Evolutionary conservation across 1,284 basidiomycete species (phyloP).

Genomic region (Puccinia hordei): DNA sequence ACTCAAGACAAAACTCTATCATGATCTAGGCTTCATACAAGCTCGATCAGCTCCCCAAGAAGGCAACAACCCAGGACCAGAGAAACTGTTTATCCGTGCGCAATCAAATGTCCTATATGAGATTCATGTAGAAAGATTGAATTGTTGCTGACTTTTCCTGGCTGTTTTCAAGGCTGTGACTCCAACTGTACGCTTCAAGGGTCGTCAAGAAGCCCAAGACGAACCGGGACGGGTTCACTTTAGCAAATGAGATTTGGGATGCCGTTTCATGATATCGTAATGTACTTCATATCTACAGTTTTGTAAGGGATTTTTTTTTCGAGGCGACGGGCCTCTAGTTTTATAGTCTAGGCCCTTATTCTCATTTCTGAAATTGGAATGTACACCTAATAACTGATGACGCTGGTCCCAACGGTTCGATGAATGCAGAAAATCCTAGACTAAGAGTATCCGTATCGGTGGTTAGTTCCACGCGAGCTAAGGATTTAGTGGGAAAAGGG

Average conservation of each 20-base stretch:
- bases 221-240: slow-evolving; percentile 36
- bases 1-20: slow-evolving; percentile 45
- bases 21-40: slow-evolving; percentile 44
- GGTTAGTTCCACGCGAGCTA: too few relatives aligned
- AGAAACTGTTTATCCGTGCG: slow-evolving; percentile 44
- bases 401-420: slow-evolving; percentile 11
- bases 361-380: too few relatives aligned
- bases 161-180: slow-evolving; percentile 39
- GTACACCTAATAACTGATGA: not conserved
- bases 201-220: slow-evolving; percentile 36
- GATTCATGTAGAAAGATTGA: not conserved
- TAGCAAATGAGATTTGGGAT: slow-evolving; percentile 44
- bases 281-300: not conserved
- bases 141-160: not conserved
- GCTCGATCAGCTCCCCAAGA: slow-evolving; percentile 11
- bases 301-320: not conserved
- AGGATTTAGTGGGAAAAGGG: too few relatives aligned
- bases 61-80: not conserved
- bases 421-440: not conserved
- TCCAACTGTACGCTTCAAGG: slow-evolving; percentile 24
- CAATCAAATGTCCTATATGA: not conserved
- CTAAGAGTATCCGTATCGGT: too few relatives aligned
- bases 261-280: slow-evolving; percentile 21
- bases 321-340: not conserved
- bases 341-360: not conserved